Evolutionary conservation across 805 yeast species (phyloP), one percentile per base, ranked within the genome.

Genomic region (Candida oleophila): DNA sequence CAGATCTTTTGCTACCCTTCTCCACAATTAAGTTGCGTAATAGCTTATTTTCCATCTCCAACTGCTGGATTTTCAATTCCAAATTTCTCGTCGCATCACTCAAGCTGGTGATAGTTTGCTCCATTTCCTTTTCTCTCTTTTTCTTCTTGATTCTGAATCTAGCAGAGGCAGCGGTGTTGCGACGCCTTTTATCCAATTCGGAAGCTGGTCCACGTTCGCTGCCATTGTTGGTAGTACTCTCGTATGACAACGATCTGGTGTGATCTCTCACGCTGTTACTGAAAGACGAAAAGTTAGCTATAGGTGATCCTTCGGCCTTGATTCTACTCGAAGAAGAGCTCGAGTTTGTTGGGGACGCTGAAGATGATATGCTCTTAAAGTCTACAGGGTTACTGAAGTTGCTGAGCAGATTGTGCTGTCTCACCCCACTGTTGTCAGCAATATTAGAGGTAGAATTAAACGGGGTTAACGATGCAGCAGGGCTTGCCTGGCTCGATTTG

Each of bases 111-210:
- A 80, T 70, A 39, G 66, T 72, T 39, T 65, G 66, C 53, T 80
- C 83, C 82, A 83, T 76, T 56, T 80, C 80, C 54, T 73, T 76
- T 53, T 81, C 85, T 58, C 72, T 80, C 50, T 75, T 56, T 59
- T 81, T 82, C 71, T 81, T 81, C 64, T 82, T 83, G 38, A 78
- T 69, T 52, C 88, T 64, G 62, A 83, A 83, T 44, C 86, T 64
- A 0, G 87, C 87, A 39, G 82, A 75, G 0, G 89, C 89, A 3
- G 82, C 81, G 1, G 87, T 80, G 57, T 81, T 82, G 51, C 85
- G 68, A 47, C 78, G 68, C 50, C 82, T 70, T 56, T 81, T 82
- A 50, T 80, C 84, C 25, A 61, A 46, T 33, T 67, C 72, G 28
- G 62, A 41, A 20, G 53, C 44, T 15, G 41, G 39, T 15, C 28